A percentile compares a stretch with the other conserved stretches of the same genome.
These are phyloP conservation scores for Saprolegnia diclina DNA, from an alignment of 352 stramenopile species.

Conservation along the genomic window DNA sequence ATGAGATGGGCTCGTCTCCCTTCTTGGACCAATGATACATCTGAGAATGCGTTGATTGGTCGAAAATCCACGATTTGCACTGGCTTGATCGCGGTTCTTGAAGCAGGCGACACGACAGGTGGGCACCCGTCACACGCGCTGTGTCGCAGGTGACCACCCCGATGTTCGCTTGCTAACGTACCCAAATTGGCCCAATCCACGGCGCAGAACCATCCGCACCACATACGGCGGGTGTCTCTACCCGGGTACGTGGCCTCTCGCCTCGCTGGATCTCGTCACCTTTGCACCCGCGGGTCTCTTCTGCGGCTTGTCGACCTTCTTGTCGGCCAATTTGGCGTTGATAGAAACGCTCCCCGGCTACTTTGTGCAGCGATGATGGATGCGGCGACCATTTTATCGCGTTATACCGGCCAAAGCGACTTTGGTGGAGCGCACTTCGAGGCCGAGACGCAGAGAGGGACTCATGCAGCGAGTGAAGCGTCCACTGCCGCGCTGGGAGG, in stretches of 20 bases:
- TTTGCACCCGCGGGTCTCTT: neutral
- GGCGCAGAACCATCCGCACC: neutral
- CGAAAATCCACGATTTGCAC: neutral
- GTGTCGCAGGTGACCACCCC: neutral
- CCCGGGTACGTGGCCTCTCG: neutral
- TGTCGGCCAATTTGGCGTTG: too few species aligned
- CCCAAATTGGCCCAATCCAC: neutral
- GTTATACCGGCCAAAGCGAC: too few species aligned
- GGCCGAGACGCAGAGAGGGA: too few species aligned
- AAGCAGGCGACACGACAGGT: neutral
- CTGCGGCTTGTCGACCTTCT: too few species aligned
- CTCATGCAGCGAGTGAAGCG: too few species aligned
- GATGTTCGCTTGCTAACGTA: neutral
- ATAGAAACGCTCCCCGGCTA: too few species aligned
- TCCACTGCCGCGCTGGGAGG: too few species aligned
- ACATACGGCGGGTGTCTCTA: neutral
- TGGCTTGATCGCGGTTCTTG: neutral
- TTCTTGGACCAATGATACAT: neutral
- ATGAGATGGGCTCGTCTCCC: neutral
- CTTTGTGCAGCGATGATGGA: too few species aligned
- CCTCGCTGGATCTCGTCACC: neutral
- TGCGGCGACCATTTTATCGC: too few species aligned
- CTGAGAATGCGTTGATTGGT: too few species aligned
- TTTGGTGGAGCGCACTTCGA: too few species aligned
- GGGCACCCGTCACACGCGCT: neutral